Conservation (phyloP, 2,329 filamentous ascomycete genomes). For the Hypoxylon sp. region DNA sequence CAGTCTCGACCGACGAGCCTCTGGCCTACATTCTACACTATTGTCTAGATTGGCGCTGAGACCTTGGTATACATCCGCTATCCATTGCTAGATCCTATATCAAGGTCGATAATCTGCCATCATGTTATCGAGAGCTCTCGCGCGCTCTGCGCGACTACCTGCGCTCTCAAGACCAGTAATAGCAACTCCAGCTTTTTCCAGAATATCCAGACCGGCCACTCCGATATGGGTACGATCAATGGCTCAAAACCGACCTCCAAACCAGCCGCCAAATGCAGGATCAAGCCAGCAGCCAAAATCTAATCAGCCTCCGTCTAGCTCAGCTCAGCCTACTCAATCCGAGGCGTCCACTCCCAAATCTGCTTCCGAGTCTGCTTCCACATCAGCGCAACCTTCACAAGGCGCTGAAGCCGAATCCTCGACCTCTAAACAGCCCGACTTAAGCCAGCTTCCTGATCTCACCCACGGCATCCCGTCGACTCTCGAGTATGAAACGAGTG, state of each 20-base stretch:
- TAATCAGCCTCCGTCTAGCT: constrained; percentile 19
- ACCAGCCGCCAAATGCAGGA: constrained; percentile 33
- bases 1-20: constrained; percentile 24
- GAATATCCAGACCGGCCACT: constrained; percentile 53
- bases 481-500: constrained; percentile 79
- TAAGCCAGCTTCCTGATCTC: constrained; percentile 82
- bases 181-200: constrained; percentile 48
- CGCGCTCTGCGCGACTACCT: constrained; percentile 56
- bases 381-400: constrained; percentile 37
- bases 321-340: constrained; percentile 12
- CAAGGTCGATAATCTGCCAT: constrained; percentile 22
- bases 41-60: constrained; percentile 12
- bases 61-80: constrained; percentile 8
- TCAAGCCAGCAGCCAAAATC: constrained; percentile 34
- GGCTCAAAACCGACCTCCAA: constrained; percentile 56
- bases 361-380: constrained; percentile 26
- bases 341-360: not conserved
- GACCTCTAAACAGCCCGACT: constrained; percentile 65
- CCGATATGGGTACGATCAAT: constrained; percentile 62
- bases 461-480: constrained; percentile 97
- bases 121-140: constrained; percentile 59
- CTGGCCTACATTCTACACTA: constrained; percentile 16
- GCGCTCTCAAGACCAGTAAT: constrained; percentile 51
- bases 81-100: constrained; percentile 14
- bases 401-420: constrained; percentile 32